Base-by-base conservation (phyloP, 2,329 filamentous ascomycete species). In the Spiromastix sp. region DNA sequence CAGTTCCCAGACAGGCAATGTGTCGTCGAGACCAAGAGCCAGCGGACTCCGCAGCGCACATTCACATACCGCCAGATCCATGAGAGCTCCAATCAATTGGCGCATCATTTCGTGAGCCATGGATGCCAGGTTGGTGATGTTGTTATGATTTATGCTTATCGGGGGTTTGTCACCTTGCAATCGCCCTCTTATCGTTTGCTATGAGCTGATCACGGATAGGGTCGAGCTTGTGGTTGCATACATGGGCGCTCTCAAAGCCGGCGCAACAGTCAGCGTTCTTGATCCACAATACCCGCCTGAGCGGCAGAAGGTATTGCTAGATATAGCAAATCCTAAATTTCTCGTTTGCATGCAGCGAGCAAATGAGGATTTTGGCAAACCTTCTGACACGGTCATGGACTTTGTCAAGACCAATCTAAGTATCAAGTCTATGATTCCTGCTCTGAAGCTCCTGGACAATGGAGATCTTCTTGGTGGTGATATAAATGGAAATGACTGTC, bases 61-160 rank as follows among this genome's bases (percentile, higher is more conserved):
- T 95, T 91, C 59, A 89, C 78, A 16, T 96, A 95, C 58, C 68
- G 68, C 45, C 84, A 93, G 51, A 94, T 96, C 52, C 72, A 86
- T 52, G 81, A 94, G 63, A 79, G 81, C 0, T 81, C 84, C 19
- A 93, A 93, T 55, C 69, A 76, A 12, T 59, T 95, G 5, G 83
- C 85, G 15, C 78, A 93, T 60, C 74, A 93, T 52, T 70, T 95
- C 13, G 72, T 81, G 36, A 68, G 79, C 33, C 70, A 77, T 49
- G 86, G 87, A 39, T 69, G 85, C 43, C 69, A 77, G 40, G 68
- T 77, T 46, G 86, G 85, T 6, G 86, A 96, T 53, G 86, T 94
- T 2, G 85, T 94, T 49, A 93, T 94, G 84, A 83, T 91, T 43
- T 95, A 79, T 54, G 85, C 85, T 37, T 74, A 94, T 60, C 77